phyloP scores from a whole-genome alignment of 176 grass and related monocot species.

The Oryza nivara region DNA sequence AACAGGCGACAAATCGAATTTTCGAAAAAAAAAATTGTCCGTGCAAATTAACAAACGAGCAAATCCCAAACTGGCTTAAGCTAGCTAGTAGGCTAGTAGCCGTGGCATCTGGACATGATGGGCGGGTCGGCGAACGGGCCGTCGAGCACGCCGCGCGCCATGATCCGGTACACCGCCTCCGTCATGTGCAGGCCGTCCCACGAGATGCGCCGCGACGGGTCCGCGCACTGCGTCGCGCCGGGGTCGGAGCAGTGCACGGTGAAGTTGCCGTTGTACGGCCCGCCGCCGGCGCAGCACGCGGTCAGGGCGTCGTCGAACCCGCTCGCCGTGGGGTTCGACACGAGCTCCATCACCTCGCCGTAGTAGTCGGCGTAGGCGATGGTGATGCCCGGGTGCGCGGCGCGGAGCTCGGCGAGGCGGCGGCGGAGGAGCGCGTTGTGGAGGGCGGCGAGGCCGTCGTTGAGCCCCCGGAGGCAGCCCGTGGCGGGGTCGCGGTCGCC shows the following conservation, averaged over 20 bases:
- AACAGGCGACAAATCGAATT: too few relatives aligned
- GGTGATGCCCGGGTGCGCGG: conserved; percentile 16
- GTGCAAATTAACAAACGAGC: too few relatives aligned
- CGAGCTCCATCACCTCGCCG: neutral
- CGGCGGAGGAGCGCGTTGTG: conserved; percentile 42
- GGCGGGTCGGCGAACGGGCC: conserved; percentile 38
- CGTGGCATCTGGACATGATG: conserved; percentile 32
- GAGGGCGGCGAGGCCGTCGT: conserved; percentile 20
- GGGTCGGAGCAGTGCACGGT: conserved; percentile 25
- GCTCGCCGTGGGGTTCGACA: neutral
- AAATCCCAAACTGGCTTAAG: too few relatives aligned
- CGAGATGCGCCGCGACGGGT: conserved; percentile 38
- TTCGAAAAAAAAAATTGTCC: too few relatives aligned
- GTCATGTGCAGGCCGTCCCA: conserved; percentile 66
- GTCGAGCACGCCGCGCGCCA: conserved; percentile 31
- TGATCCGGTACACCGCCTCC: conserved; percentile 48
- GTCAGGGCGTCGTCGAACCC: conserved; percentile 3
- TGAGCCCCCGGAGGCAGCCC: conserved; percentile 48
- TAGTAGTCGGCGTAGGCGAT: conserved; percentile 51
- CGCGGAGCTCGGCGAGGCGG: conserved; percentile 33
- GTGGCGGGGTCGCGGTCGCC: conserved; percentile 18
- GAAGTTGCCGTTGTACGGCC: conserved; percentile 46
- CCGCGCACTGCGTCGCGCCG: conserved; percentile 33
- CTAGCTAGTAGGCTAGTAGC: neutral
- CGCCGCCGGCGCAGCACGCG: conserved; percentile 48